Base-by-base conservation (phyloP, 257 asterid genomes). In the Ilex asprella region DNA sequence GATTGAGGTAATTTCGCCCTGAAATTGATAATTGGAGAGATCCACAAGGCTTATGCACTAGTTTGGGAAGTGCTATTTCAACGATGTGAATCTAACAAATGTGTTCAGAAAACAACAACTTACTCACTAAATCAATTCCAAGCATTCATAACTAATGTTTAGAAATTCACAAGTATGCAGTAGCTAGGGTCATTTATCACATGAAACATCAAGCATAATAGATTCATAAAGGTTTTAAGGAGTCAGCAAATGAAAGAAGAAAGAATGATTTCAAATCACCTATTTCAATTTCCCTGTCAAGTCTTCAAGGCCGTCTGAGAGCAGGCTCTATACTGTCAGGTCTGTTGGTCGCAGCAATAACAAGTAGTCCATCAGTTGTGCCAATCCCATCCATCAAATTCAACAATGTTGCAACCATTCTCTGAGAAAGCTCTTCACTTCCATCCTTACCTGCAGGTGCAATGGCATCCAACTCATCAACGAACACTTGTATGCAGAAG, bases 241-340 rank as follows among this genome's bases (percentile, higher is more conserved):
- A 5, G 32, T 57, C 31, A 16, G 41, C 32, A 57, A 44, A 11
- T 27, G 13, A 43, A 59, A 50, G n/a, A 39, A 16, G 39, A 59
- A 56, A 21, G 21, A 14, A 56, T 14, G 68, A 68, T 44, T 46
- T 56, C 41, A 7, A 44, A 11, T 27, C 71, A 89, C 99, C 99
- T 67, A 92, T 92, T 85, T 92, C 97, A 63, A 92, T 80, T 85
- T 89, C 99, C 80, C 93, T 73, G 71, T 92, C 97, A 66, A 92
- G 86, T 74, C 99, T 82, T 97, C 99, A n/a, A 68, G 96, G 96
- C 59, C 96, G 86, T 75, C 99, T 83, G 63, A 89, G 97, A 31
- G 99, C 96, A 58, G 96, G 94, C 61, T 93, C 95, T 41, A 93
- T 79, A 68, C 88, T 84, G 77, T 92, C 96, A 60, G 91, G 97